Conservation (phyloP, 1,284 basidiomycete genomes). For the Cryptococcus maquisensis region DNA sequence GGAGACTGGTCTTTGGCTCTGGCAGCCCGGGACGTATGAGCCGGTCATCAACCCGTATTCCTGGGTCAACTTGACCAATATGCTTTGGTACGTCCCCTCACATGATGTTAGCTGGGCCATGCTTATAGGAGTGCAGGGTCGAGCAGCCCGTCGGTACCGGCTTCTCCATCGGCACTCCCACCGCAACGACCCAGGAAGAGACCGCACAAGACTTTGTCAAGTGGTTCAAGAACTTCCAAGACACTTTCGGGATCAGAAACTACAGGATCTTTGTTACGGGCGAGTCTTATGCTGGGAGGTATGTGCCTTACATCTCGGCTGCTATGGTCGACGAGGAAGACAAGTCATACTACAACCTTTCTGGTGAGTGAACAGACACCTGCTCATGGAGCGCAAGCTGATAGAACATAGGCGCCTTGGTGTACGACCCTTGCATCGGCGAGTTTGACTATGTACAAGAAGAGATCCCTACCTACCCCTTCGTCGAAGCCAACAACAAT, state of each 20-base stretch:
- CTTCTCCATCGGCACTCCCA: slow-evolving; percentile 67
- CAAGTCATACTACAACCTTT: slow-evolving; percentile 23
- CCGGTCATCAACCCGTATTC: slow-evolving; percentile 66
- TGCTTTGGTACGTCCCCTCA: slow-evolving; percentile 19
- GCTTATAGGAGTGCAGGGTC: slow-evolving; percentile 5
- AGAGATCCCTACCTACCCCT: slow-evolving; percentile 57
- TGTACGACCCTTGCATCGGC: slow-evolving; percentile 30
- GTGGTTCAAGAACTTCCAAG: slow-evolving; percentile 23
- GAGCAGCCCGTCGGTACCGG: slow-evolving; percentile 79
- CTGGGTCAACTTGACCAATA: slow-evolving; percentile 65
- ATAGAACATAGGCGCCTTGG: slow-evolving; percentile 19
- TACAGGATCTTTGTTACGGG: slow-evolving; percentile 34
- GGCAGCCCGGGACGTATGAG: slow-evolving; percentile 62
- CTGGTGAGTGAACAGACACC: slow-evolving; percentile 5
- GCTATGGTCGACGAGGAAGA: slow-evolving; percentile 26
- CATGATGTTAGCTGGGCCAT: not conserved
- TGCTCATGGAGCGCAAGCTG: not conserved
- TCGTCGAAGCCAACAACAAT: slow-evolving; percentile 9
- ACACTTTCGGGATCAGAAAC: slow-evolving; percentile 20
- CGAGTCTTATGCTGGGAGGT: slow-evolving; percentile 46
- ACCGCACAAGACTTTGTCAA: slow-evolving; percentile 41
- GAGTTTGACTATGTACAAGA: slow-evolving; percentile 56
- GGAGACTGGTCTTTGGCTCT: slow-evolving; percentile 74
- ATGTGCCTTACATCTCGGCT: slow-evolving; percentile 48
- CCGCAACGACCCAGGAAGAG: slow-evolving; percentile 51